Conservation (phyloP, 352 stramenopile species). For the Albugo laibachii region DNA sequence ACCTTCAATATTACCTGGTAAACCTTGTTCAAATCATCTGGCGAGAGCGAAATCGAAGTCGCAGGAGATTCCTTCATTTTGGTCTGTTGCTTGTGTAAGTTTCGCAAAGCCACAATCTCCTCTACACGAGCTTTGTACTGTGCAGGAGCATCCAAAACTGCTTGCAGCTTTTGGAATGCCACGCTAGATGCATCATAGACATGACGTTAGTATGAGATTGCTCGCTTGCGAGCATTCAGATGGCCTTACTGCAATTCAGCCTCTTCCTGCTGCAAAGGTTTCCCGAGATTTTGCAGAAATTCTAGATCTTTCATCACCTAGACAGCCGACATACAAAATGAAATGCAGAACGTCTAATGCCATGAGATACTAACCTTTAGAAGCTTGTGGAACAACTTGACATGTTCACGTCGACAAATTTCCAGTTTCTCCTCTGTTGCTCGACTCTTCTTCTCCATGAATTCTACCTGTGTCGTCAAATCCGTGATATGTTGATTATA, state of each 20-base stretch:
- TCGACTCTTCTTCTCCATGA: constrained; percentile 67
- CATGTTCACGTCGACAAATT: constrained; percentile 64
- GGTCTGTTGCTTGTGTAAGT: constrained; percentile 31
- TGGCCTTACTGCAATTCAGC: constrained; percentile 50
- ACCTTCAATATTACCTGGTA: constrained; percentile 22
- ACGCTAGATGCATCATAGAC: constrained; percentile 13
- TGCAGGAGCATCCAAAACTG: constrained; percentile 47
- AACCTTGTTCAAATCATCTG: constrained; percentile 49
- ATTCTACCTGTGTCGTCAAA: constrained; percentile 39
- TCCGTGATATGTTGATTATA: constrained; percentile 67
- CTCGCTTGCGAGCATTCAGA: too few species aligned
- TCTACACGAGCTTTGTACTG: constrained; percentile 79
- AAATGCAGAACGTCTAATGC: not conserved
- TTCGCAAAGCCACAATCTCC: constrained; percentile 48
- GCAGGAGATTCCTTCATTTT: constrained; percentile 1
- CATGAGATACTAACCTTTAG: constrained; percentile 24
- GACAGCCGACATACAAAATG: not conserved
- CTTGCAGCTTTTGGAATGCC: constrained; percentile 70
- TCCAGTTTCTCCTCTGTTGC: constrained; percentile 71
- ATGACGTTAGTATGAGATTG: too few species aligned
- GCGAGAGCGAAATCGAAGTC: constrained; percentile 32
- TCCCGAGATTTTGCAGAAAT: constrained; percentile 67
- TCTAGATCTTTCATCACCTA: constrained; percentile 78
- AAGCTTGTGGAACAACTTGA: constrained; percentile 65
- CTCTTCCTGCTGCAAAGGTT: constrained; percentile 61